Conservation (phyloP, 331 rosid genomes). For the Phaseolus coccineus region DNA sequence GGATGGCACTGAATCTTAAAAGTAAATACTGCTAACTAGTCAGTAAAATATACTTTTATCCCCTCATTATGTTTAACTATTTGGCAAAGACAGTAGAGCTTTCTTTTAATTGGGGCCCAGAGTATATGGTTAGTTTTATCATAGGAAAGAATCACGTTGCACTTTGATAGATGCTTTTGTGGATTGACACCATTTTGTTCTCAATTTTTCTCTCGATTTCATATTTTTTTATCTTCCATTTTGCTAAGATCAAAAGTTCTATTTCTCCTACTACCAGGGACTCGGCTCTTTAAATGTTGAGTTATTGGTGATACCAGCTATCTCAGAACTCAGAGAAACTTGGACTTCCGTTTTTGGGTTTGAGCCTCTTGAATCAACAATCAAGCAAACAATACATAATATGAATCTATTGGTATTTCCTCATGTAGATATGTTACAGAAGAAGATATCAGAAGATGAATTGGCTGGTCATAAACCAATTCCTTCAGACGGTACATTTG, state of each 20-base stretch:
- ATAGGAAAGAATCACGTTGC: constrained; percentile 25
- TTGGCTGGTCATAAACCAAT: constrained; percentile 43
- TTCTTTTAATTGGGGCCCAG: constrained; percentile 1
- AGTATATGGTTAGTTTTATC: constrained; percentile 10
- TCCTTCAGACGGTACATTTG: constrained; percentile 58
- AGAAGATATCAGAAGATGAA: constrained; percentile 53
- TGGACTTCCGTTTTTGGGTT: constrained; percentile 94
- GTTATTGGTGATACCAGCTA: constrained; percentile 89
- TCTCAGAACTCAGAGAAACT: constrained; percentile 76
- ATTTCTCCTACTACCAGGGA: constrained; percentile 62
- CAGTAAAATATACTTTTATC: neutral
- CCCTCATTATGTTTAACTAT: neutral
- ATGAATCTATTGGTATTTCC: constrained; percentile 86
- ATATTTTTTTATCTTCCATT: constrained; percentile 35
- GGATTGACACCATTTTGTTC: neutral
- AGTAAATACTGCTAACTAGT: constrained; percentile 10
- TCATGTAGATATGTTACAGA: constrained; percentile 81
- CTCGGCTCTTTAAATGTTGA: constrained; percentile 80
- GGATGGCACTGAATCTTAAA: constrained; percentile 5
- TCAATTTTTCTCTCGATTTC: constrained; percentile 7
- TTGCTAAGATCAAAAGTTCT: constrained; percentile 41
- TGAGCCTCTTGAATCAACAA: constrained; percentile 64
- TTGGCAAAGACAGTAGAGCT: constrained; percentile 9
- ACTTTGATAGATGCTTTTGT: constrained; percentile 1
- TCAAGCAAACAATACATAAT: constrained; percentile 64